phyloP scores from a whole-genome alignment of 202 grass and related monocot genomes.

The Brachypodium distachyon region DNA sequence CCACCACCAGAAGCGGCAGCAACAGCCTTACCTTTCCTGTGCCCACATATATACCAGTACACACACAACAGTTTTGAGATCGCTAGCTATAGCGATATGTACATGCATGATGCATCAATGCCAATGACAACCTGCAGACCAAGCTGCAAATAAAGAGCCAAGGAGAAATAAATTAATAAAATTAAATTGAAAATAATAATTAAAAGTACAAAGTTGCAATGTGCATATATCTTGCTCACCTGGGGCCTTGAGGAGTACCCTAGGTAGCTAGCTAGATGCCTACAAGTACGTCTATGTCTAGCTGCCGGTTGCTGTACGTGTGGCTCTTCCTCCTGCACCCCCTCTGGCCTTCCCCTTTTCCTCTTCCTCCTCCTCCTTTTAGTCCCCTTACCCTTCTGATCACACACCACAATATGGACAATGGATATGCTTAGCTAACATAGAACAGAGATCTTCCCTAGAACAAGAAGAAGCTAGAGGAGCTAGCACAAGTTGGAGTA shows the following conservation, averaged over 20 bases:
- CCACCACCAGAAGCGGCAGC: neutral
- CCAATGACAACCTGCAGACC: neutral
- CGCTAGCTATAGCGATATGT: too few species aligned
- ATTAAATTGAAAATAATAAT: neutral
- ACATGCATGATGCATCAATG: too few species aligned
- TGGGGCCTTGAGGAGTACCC: neutral
- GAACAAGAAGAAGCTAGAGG: neutral
- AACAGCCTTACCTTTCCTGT: slow-evolving; percentile 9
- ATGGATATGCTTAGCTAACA: neutral
- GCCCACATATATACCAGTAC: neutral
- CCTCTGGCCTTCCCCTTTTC: neutral
- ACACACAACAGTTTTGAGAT: neutral
- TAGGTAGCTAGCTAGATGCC: neutral
- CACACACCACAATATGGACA: too few species aligned
- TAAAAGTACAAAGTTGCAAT: neutral
- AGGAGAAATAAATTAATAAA: neutral
- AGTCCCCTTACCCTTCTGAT: neutral
- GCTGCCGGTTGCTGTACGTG: neutral
- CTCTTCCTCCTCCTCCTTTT: neutral
- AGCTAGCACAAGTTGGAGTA: neutral
- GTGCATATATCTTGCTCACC: neutral
- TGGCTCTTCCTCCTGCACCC: neutral
- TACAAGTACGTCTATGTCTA: neutral
- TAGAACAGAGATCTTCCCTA: too few species aligned
- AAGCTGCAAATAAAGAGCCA: neutral